Evolutionary conservation across 768 basidiomycete genomes (phyloP), one percentile per base, ranked within the genome.

Genomic region (Russula abietina): DNA sequence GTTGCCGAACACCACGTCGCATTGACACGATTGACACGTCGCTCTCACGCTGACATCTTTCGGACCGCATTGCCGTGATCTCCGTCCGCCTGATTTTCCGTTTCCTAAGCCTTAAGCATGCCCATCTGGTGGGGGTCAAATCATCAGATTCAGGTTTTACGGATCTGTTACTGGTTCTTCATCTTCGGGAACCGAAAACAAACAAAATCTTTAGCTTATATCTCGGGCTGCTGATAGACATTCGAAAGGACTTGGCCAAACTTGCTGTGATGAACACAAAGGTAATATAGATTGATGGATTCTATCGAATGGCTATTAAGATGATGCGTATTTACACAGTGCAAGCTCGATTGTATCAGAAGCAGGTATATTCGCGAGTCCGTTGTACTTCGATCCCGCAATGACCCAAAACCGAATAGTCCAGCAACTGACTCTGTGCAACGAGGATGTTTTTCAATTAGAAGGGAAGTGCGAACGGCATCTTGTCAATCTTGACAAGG

Each of bases 401-500:
- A n/a, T 33, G 38, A 55, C 28, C 36, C 17, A 48, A 41, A 59
- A 57, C 56, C 30, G 28, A 51, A 46, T 46, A 26, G 43, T 58
- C 57, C 61, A 53, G 32, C 41, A 16, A 50, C 39, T 38, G 32
- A 38, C 19, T 41, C 45, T 22, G n/a, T 26, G 58, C 14, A 43
- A 49, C 26, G 32, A n/a, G 9, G 2, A 43, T 12, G 16, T 19
- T 55, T 36, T 60, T 55, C 56, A 12, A 26, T 54, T 41, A 65
- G 54, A 56, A 56, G 26, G 53, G 57, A 28, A 64, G 51, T 4
- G 61, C 14, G 45, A 66, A 55, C 5, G 66, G 57, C 17, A 66
- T 17, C 57, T 59, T 61, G 51, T 60, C 50, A 24, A 66, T 66
- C 58, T 67, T 67, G 60, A 50, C 58, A 49, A 67, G 60, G 38